Conservation (phyloP, 441 rosid genomes). For the Gossypium schwendimanii region DNA sequence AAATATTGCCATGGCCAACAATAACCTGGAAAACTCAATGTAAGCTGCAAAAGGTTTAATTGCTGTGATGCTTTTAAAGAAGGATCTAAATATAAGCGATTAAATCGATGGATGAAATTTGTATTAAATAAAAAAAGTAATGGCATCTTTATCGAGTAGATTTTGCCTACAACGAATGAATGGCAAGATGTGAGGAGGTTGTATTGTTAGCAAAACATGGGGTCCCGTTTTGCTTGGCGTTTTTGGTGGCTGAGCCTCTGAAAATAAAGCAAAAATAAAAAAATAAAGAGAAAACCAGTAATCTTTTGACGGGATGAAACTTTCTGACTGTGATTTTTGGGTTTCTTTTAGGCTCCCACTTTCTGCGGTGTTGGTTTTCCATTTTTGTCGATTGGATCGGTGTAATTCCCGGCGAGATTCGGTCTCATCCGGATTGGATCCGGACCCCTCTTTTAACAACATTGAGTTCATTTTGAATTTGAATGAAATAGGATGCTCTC, state of each 20-base stretch:
- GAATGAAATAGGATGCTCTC: background rate
- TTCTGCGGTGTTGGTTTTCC: background rate
- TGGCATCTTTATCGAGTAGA: background rate
- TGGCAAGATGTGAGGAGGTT: background rate
- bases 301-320: background rate
- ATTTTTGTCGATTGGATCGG: slow-evolving; percentile 2
- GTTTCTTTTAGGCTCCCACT: background rate
- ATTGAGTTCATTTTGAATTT: background rate
- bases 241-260: slow-evolving; percentile 37
- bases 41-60: no score
- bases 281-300: slow-evolving; percentile 1
- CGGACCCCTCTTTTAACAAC: background rate
- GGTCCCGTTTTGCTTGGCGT: slow-evolving; percentile 32
- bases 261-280: slow-evolving; percentile 1
- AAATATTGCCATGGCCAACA: no score
- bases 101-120: no score
- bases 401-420: slow-evolving; percentile 11
- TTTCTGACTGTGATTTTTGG: background rate
- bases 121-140: no score
- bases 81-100: no score
- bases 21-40: no score
- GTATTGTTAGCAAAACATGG: background rate
- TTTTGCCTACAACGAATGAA: background rate
- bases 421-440: slow-evolving; percentile 22
- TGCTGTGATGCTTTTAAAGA: no score